These are phyloP conservation scores for Penicillium simplicissimum DNA, from an alignment of 495 filamentous ascomycete species.

Conservation along the genomic window DNA sequence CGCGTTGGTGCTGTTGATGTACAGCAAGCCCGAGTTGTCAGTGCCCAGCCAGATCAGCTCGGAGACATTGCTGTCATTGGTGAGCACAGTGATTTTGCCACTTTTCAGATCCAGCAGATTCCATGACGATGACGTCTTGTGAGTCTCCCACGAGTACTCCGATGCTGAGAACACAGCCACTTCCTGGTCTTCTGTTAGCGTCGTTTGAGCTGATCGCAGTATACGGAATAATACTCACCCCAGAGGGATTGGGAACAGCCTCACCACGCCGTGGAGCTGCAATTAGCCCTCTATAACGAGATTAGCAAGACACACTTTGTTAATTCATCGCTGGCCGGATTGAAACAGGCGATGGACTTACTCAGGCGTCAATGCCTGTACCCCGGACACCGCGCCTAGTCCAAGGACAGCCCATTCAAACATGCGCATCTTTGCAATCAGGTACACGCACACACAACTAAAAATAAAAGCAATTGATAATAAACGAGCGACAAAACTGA, in stretches of 20 bases:
- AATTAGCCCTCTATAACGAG: constrained; percentile 29
- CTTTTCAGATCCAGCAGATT: constrained; percentile 42
- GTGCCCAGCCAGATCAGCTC: constrained; percentile 47
- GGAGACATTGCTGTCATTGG: constrained; percentile 44
- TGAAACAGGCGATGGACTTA: constrained; percentile 4
- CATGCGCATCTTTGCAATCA: constrained; percentile 18
- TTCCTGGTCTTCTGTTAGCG: constrained; percentile 21
- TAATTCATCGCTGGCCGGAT: not conserved
- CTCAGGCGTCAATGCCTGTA: constrained; percentile 23
- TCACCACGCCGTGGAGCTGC: constrained; percentile 38
- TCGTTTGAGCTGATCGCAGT: not conserved
- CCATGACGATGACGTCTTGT: constrained; percentile 34
- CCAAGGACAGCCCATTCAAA: constrained; percentile 23
- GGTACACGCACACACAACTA: constrained; percentile 6
- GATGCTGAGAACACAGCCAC: constrained; percentile 38
- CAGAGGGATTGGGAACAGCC: constrained; percentile 42
- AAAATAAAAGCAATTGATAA: constrained; percentile 9
- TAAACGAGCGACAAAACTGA: not conserved
- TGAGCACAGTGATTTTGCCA: constrained; percentile 37
- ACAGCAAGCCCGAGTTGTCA: constrained; percentile 43
- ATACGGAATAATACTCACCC: constrained; percentile 25
- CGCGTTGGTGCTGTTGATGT: constrained; percentile 49
- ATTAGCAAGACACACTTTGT: not conserved
- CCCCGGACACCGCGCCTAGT: constrained; percentile 14
- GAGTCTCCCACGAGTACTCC: constrained; percentile 49